Conservation (phyloP, 306 rosid species). For the Lupinus albus region DNA sequence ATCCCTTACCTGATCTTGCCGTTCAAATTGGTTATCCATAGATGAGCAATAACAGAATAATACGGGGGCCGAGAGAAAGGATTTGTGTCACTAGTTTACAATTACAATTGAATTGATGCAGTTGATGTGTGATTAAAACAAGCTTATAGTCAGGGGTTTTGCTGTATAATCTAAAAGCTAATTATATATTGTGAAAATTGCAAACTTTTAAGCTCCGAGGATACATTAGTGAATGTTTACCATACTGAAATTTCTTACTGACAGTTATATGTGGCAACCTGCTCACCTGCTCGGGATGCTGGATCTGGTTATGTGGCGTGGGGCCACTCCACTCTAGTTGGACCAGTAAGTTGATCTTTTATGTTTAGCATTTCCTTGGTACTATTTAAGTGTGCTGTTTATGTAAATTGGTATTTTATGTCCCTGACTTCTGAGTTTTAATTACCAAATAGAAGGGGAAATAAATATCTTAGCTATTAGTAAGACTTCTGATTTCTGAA, state of each 20-base stretch:
- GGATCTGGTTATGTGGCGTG: constrained; percentile 90
- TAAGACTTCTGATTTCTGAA: constrained; percentile 29
- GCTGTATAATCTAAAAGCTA: not conserved
- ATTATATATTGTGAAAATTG: constrained; percentile 6
- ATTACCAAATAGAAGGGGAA: constrained; percentile 14
- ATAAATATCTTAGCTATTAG: constrained; percentile 30
- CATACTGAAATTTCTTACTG: constrained; percentile 23
- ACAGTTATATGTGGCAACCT: constrained; percentile 92
- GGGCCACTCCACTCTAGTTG: constrained; percentile 98
- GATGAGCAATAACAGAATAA: constrained; percentile 19
- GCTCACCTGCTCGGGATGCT: constrained; percentile 93
- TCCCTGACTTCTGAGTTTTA: not conserved
- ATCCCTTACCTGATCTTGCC: constrained; percentile 19
- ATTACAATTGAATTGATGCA: constrained; percentile 23
- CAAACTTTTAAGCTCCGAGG: constrained; percentile 18
- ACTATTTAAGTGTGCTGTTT: constrained; percentile 10
- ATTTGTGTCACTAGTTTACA: not conserved
- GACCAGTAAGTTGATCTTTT: constrained; percentile 73
- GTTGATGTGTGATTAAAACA: constrained; percentile 30
- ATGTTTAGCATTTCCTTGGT: constrained; percentile 30
- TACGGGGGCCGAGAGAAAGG: not conserved
- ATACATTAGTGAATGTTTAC: constrained; percentile 34
- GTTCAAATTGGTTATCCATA: constrained; percentile 17
- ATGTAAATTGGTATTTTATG: not conserved
- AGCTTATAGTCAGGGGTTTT: constrained; percentile 6